These are phyloP conservation scores for Emergomyces africanus DNA, from an alignment of 2,329 filamentous ascomycete species.

Conservation along the genomic window DNA sequence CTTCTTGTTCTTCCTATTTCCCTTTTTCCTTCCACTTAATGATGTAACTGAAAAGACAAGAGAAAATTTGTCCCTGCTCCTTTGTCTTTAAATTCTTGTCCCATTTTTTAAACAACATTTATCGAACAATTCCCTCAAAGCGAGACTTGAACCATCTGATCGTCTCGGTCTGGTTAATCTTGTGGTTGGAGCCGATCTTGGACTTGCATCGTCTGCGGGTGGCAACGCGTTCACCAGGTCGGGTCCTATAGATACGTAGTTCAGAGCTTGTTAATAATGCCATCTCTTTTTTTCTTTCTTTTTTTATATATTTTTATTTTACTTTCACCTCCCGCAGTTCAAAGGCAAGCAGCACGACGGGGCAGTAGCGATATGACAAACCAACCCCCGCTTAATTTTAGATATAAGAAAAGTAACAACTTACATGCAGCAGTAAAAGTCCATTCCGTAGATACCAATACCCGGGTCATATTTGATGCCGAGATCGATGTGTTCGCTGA, in stretches of 20 bases:
- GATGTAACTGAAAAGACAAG: neutral
- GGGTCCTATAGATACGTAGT: constrained; percentile 47
- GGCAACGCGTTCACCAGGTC: constrained; percentile 93
- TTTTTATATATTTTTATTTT: too few species aligned
- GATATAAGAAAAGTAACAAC: constrained; percentile 15
- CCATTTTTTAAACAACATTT: constrained; percentile 41
- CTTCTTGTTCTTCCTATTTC: too few species aligned
- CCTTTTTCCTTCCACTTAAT: too few species aligned
- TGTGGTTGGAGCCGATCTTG: constrained; percentile 76
- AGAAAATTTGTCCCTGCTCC: neutral
- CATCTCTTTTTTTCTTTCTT: neutral
- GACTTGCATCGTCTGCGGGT: constrained; percentile 85
- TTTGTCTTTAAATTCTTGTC: constrained; percentile 38
- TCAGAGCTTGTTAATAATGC: constrained; percentile 18
- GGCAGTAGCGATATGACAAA: neutral
- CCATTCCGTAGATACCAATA: constrained; percentile 99
- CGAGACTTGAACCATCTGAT: constrained; percentile 95
- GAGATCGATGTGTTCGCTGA: constrained; percentile 99
- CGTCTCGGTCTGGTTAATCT: constrained; percentile 89
- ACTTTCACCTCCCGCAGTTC: neutral
- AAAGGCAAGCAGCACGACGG: neutral
- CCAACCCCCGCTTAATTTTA: neutral
- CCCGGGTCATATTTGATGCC: constrained; percentile 99
- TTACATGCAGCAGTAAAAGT: constrained; percentile 99
- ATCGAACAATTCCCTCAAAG: constrained; percentile 98